Evolutionary conservation across 495 filamentous ascomycete genomes (phyloP).

Genomic region (Wilcoxina mikolae): DNA sequence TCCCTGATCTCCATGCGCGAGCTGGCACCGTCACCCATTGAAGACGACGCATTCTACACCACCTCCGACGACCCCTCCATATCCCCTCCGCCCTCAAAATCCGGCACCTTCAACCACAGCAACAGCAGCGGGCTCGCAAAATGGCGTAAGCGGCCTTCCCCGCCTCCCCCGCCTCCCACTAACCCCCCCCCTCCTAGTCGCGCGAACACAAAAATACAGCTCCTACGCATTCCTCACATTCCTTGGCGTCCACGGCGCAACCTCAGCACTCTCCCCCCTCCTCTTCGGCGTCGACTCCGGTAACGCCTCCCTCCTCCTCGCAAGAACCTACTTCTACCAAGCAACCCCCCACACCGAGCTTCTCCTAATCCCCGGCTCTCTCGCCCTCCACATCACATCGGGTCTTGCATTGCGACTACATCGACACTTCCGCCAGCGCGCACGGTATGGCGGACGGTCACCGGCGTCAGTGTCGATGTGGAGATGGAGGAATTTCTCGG

Average conservation of each 20-base stretch:
- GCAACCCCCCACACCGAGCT: slow-evolving; percentile 48
- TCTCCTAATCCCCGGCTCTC: slow-evolving; percentile 45
- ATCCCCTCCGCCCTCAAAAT: neutral
- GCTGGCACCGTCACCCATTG: slow-evolving; percentile 69
- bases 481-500: slow-evolving; percentile 37
- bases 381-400: slow-evolving; percentile 45
- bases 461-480: slow-evolving; percentile 45
- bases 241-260: slow-evolving; percentile 60
- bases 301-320: slow-evolving; percentile 51
- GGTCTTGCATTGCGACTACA: slow-evolving; percentile 63
- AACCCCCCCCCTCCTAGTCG: slow-evolving; percentile 38
- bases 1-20: slow-evolving; percentile 53
- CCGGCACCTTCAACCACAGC: slow-evolving; percentile 25
- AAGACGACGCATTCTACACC: slow-evolving; percentile 31
- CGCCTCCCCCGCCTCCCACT: neutral
- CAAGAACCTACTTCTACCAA: slow-evolving; percentile 61
- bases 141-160: slow-evolving; percentile 9
- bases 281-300: slow-evolving; percentile 38
- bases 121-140: slow-evolving; percentile 36
- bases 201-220: slow-evolving; percentile 69
- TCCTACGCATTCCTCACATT: slow-evolving; percentile 75
- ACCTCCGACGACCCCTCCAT: neutral
- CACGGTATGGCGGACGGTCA: slow-evolving; percentile 49
- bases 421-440: slow-evolving; percentile 48
- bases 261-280: slow-evolving; percentile 62